Evolutionary conservation across 345 rosid genomes (phyloP), one percentile per base, ranked within the genome.

Genomic region (Gossypium raimondii): DNA sequence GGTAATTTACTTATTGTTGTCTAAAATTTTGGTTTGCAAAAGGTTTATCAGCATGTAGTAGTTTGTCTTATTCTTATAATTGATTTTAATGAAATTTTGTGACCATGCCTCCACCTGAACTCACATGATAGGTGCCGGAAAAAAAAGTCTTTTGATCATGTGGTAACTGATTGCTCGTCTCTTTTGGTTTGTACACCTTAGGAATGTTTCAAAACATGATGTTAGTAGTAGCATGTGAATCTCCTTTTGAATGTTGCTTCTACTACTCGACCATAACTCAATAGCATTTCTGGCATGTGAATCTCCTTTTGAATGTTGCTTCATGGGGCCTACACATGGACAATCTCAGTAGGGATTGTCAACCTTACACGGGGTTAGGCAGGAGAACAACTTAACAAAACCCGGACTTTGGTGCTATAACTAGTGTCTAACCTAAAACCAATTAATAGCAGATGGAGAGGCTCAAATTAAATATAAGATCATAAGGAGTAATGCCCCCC

Each of bases 1-100:
- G 98, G 97, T 93, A 75, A 77, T 17, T 70, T 20, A 56, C 73
- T 16, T 48, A 62, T 14, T 77, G 20, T 27, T 47, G 43, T 48
- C 66, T 14, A 17, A 24, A 47, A 44, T 61, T 61, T 47, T 73
- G 17, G 59, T 11, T 24, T 22, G 45, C 2, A 60, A 11, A 20
- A 61, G 44, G 27, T 61, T 73, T 53, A 16, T 59, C 50, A 53
- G 73, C 47, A 11, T n/a, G 1, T 70, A 4, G 45, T 53, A 70
- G 2, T 10, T 27, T 34, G 24, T 53, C 62, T 34, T 52, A 16
- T 51, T 29, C 55, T 34, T 34, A 55, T 25, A 57, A 57, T 52
- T 34, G 4, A 18, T 34, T 17, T 71, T n/a, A 59, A 51, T 51
- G 45, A 17, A 69, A 47, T 48, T 13, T 47, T 50, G 25, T 14